Evolutionary conservation across 176 grass and related monocot genomes (phyloP), one percentile per base, ranked within the genome.

Genomic region (Panicum miliaceum): DNA sequence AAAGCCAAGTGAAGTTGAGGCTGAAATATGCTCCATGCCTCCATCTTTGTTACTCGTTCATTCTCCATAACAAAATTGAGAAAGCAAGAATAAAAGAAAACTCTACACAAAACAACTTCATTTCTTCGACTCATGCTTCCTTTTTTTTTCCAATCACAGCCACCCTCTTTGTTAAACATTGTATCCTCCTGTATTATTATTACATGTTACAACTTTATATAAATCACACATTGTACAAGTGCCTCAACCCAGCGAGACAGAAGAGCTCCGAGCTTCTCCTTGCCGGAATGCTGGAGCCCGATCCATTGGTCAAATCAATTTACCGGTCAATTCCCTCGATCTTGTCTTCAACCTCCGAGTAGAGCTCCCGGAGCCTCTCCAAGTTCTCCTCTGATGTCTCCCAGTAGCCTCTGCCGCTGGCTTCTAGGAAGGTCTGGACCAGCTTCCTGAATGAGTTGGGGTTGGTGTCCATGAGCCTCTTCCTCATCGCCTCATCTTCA

Each of bases 261-360:
- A 89, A 81, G 23, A 61, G 73, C 48, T 79, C 48, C 56, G 18
- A 32, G 25, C 66, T 42, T 7, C 27, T 68, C 52, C 68, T 75
- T 68, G 27, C 57, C 41, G 20, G 84, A 86, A 74, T 50, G 58
- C 47, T 10, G 40, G 73, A 86, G 79, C 73, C 73, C 47, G 29
- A 83, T 38, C 77, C 34, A 5, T 77, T 6, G 5, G 43, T 12
- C 62, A 66, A 26, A 61, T 57, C 18, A 38, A 40, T 77, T 91
- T 86, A 97, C 84, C 93, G 83, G n/a, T 96, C 96, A 32, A 99
- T 92, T 4, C 96, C 96, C 88, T 99, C 96, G 3, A 99, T 99
- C 82, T 99, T 99, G 89, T 99, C 96, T 65, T 99, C 96, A 12
- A 99, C 91, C 85, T 99, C 96, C 1, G 96, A 95, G 83, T 99